Evolutionary conservation across 2,329 filamentous ascomycete genomes (phyloP).

Genomic region (Verticillium nubilum): DNA sequence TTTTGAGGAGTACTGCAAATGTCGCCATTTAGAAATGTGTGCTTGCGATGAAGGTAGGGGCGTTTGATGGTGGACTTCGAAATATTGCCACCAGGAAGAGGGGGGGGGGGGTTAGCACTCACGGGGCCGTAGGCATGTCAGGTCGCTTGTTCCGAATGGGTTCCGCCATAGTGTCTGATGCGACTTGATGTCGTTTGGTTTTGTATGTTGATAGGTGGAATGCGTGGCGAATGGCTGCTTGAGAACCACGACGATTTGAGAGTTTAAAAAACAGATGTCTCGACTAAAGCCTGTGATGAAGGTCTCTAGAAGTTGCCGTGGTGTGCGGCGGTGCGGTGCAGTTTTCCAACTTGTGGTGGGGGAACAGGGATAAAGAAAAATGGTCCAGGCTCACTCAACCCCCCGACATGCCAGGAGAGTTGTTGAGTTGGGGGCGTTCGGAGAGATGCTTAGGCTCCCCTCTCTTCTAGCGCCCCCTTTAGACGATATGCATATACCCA

Average conservation of each 20-base stretch:
- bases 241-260: neutral
- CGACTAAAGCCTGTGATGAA: neutral
- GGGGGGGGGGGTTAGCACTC: slow-evolving; percentile 29
- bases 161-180: slow-evolving; percentile 49
- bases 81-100: neutral
- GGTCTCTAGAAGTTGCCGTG: slow-evolving; percentile 6
- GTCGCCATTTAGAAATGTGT: neutral
- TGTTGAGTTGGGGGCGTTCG: slow-evolving; percentile 2
- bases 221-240: slow-evolving; percentile 6
- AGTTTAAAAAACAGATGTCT: slow-evolving; percentile 5
- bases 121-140: slow-evolving; percentile 53
- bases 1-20: slow-evolving; percentile 85
- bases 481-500: neutral
- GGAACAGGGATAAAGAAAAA: slow-evolving; percentile 9
- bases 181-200: slow-evolving; percentile 7
- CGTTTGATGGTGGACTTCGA: neutral
- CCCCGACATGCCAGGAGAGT: slow-evolving; percentile 5
- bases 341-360: slow-evolving; percentile 12
- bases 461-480: neutral
- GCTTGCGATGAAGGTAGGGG: neutral
- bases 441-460: neutral
- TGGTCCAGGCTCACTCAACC: slow-evolving; percentile 6
- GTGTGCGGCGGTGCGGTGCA: slow-evolving; percentile 4
- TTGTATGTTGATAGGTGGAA: slow-evolving; percentile 8
- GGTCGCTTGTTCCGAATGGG: slow-evolving; percentile 59